Evolutionary conservation across 371 early-diverging fungal genomes (phyloP).

Genomic region (Syncephalastrum monosporum): DNA sequence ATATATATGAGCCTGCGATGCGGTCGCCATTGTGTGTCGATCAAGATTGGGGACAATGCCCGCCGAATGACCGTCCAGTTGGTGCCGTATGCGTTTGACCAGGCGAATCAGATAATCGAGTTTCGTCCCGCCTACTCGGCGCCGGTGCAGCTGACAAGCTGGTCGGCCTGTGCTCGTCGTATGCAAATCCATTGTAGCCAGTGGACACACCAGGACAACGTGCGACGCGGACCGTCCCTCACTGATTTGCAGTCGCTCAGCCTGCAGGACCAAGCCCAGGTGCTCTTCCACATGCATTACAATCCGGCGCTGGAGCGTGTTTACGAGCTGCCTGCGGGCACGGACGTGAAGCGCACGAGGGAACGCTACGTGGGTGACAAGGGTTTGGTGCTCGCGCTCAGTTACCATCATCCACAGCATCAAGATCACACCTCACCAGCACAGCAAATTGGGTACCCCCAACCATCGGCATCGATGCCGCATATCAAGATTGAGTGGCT

Average conservation of each 20-base stretch:
- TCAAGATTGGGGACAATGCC: slow-evolving; percentile 30
- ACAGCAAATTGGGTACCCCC: slow-evolving; percentile 1
- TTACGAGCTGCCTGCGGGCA: slow-evolving; percentile 22
- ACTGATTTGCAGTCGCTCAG: slow-evolving; percentile 8
- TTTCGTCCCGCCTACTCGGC: slow-evolving; percentile 22
- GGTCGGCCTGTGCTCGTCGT: slow-evolving; percentile 24
- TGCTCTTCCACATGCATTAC: slow-evolving; percentile 37
- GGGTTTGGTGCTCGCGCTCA: slow-evolving; percentile 31
- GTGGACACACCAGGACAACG: slow-evolving; percentile 18
- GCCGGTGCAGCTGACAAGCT: slow-evolving; percentile 5
- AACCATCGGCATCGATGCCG: slow-evolving; percentile 17
- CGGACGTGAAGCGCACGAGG: background rate
- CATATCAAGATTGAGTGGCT: slow-evolving; percentile 29
- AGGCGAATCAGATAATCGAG: slow-evolving; percentile 35
- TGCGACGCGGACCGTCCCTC: background rate
- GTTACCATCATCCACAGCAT: slow-evolving; percentile 17
- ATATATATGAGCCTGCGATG: slow-evolving; percentile 31
- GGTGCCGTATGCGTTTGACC: slow-evolving; percentile 26
- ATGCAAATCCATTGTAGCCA: slow-evolving; percentile 36
- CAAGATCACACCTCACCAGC: background rate
- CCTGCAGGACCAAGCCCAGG: slow-evolving; percentile 30
- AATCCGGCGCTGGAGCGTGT: slow-evolving; percentile 39
- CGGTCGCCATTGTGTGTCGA: slow-evolving; percentile 13
- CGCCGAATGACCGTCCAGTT: slow-evolving; percentile 17
- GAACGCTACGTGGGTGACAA: slow-evolving; percentile 42